Evolutionary conservation across 2,329 filamentous ascomycete genomes (phyloP).

Genomic region (Talaromyces sp.): DNA sequence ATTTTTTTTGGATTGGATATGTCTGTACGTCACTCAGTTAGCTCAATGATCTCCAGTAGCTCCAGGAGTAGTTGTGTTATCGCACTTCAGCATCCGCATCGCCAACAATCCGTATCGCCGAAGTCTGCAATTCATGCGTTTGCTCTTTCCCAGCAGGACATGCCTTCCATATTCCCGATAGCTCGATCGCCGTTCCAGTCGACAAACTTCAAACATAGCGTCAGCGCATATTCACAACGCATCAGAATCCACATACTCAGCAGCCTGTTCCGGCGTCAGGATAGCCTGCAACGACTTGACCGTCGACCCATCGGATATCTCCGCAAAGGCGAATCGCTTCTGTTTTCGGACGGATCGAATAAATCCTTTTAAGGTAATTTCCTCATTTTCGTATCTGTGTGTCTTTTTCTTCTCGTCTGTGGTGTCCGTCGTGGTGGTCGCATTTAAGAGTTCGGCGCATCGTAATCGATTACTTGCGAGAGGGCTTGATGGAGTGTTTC

Average conservation of each 20-base stretch:
- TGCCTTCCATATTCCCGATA: constrained; percentile 73
- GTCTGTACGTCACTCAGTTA: constrained; percentile 54
- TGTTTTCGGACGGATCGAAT: constrained; percentile 82
- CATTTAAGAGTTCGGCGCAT: constrained; percentile 39
- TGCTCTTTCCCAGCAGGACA: constrained; percentile 66
- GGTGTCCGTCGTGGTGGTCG: constrained; percentile 15
- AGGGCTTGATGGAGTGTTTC: constrained; percentile 28
- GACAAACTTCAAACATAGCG: constrained; percentile 58
- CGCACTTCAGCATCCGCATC: constrained; percentile 74
- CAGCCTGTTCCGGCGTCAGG: constrained; percentile 66
- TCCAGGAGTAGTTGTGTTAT: neutral
- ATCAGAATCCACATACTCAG: constrained; percentile 59
- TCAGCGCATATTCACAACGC: neutral
- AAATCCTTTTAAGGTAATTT: constrained; percentile 68
- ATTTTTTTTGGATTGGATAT: constrained; percentile 95
- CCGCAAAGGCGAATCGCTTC: constrained; percentile 78
- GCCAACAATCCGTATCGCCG: constrained; percentile 67
- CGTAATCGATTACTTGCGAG: constrained; percentile 26
- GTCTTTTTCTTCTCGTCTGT: constrained; percentile 18
- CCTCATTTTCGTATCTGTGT: constrained; percentile 34
- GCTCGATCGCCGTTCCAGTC: constrained; percentile 73
- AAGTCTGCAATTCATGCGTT: constrained; percentile 75
- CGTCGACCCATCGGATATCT: constrained; percentile 83
- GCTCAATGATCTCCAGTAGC: constrained; percentile 18
- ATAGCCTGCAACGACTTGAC: constrained; percentile 76